Conservation (phyloP, 192 early-diverging fungal genomes). For the Chytriomyces confervae region DNA sequence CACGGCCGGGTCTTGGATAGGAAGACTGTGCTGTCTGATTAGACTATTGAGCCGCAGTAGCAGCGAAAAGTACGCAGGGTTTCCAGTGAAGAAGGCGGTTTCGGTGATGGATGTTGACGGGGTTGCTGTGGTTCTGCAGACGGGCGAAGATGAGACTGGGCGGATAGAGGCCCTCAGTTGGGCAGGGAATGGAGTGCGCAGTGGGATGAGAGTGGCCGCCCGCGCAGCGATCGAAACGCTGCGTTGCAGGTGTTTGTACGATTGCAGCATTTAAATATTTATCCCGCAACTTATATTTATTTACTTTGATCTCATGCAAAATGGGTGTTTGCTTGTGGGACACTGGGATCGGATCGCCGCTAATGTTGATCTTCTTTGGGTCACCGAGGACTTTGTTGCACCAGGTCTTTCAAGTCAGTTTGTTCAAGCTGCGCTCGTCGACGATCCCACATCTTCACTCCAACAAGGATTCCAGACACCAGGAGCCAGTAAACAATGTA, state of each 20-base stretch:
- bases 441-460: slow-evolving; percentile 43
- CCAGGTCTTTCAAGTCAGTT: no score
- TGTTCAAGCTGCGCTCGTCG: neutral
- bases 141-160: neutral
- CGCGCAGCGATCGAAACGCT: no score
- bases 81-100: slow-evolving; percentile 88
- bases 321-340: no score
- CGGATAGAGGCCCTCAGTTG: neutral
- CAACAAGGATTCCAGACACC: slow-evolving; percentile 56
- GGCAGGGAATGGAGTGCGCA: no score
- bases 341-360: no score
- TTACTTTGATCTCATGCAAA: no score
- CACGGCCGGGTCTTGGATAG: slow-evolving; percentile 30
- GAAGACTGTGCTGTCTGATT: slow-evolving; percentile 46
- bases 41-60: slow-evolving; percentile 70
- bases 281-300: no score
- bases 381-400: no score
- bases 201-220: no score
- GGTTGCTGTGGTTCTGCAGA: neutral
- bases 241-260: no score
- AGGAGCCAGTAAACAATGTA: slow-evolving; percentile 85
- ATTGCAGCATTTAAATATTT: no score
- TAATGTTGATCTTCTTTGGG: no score
- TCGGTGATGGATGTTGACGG: slow-evolving; percentile 56
- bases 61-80: slow-evolving; percentile 78